Conservation (phyloP, 2,329 filamentous ascomycete species). For the Chrysoporthe deuterocubensis region DNA sequence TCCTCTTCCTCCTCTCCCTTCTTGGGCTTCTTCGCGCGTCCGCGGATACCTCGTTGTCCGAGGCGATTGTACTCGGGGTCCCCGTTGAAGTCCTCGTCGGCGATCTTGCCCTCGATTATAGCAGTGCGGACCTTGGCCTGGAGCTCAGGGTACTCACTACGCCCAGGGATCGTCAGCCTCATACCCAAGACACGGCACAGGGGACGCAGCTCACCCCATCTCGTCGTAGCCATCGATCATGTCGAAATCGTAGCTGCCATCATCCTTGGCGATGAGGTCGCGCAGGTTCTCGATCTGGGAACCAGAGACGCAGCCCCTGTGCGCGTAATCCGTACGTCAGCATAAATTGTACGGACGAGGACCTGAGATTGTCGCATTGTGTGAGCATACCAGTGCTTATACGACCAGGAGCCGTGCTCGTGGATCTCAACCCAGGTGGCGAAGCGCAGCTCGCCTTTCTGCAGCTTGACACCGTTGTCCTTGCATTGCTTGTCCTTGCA, state of each 20-base stretch:
- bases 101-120: conserved; percentile 78
- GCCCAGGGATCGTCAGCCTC: conserved; percentile 19
- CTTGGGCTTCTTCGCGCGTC: conserved; percentile 42
- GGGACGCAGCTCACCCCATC: conserved; percentile 50
- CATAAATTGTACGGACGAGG: neutral
- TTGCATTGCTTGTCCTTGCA: conserved; percentile 80
- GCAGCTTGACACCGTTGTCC: conserved; percentile 68
- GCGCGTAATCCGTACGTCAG: neutral
- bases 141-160: conserved; percentile 57
- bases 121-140: conserved; percentile 76
- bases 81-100: conserved; percentile 85
- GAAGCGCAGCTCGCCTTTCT: conserved; percentile 78
- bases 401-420: conserved; percentile 69
- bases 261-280: conserved; percentile 52
- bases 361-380: neutral
- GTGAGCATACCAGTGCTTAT: conserved; percentile 79
- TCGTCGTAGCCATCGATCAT: conserved; percentile 83
- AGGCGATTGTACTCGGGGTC: conserved; percentile 75
- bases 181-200: neutral
- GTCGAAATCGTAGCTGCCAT: conserved; percentile 62
- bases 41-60: conserved; percentile 67
- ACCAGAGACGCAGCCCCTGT: conserved; percentile 88
- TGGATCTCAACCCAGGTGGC: conserved; percentile 71
- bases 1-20: conserved; percentile 38
- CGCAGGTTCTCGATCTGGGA: conserved; percentile 70